A percentile compares a stretch with the other conserved stretches of the same genome.
These are phyloP conservation scores for Patellaria atrata DNA, from an alignment of 495 filamentous ascomycete genomes.

Conservation along the genomic window DNA sequence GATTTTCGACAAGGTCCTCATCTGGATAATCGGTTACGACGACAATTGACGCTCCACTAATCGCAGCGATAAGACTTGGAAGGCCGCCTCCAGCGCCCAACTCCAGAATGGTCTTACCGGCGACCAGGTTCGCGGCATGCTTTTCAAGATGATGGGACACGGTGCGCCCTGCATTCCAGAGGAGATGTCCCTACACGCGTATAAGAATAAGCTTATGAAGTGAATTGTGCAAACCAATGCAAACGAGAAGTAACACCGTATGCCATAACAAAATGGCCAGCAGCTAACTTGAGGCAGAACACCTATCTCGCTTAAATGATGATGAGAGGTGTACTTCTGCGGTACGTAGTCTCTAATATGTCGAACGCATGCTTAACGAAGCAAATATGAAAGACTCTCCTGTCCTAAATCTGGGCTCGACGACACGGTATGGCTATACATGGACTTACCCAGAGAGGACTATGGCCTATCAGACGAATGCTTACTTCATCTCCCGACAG, in stretches of 20 bases:
- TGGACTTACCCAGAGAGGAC: constrained; percentile 75
- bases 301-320: too few relatives aligned
- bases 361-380: too few relatives aligned
- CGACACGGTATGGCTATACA: too few relatives aligned
- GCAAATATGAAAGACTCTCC: too few relatives aligned
- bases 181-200: constrained; percentile 55
- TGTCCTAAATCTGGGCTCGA: too few relatives aligned
- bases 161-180: constrained; percentile 77
- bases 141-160: constrained; percentile 64
- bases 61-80: constrained; percentile 60
- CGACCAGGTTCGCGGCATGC: constrained; percentile 39
- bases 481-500: constrained; percentile 48
- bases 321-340: too few relatives aligned
- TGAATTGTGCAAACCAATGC: not conserved
- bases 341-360: too few relatives aligned
- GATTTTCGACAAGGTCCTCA: constrained; percentile 58
- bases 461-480: constrained; percentile 76
- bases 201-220: not conserved
- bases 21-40: constrained; percentile 88
- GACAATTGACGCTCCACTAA: constrained; percentile 49
- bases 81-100: constrained; percentile 82
- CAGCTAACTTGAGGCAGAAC: too few relatives aligned
- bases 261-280: not conserved
- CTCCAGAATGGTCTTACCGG: constrained; percentile 57
- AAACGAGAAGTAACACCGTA: not conserved